Evolutionary conservation across 2,329 filamentous ascomycete species (phyloP).

Genomic region (Diaporthe batatas): DNA sequence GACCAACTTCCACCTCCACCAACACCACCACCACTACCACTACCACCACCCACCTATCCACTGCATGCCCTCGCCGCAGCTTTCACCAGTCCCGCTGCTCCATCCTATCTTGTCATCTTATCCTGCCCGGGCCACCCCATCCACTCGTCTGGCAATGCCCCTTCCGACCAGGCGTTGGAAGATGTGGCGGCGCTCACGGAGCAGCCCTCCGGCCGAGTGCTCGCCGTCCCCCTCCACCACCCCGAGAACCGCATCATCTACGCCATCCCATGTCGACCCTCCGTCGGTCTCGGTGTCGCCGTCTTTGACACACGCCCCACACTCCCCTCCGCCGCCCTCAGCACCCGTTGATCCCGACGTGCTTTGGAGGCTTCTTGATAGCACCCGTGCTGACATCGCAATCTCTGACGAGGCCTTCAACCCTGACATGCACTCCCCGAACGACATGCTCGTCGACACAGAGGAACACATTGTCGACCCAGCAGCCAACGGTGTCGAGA

Average conservation of each 20-base stretch:
- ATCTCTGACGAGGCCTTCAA: constrained; percentile 62
- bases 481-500: constrained; percentile 61
- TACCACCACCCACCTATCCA: constrained; percentile 27
- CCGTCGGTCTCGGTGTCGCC: constrained; percentile 31
- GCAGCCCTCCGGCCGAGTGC: constrained; percentile 35
- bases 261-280: constrained; percentile 52
- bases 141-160: constrained; percentile 35
- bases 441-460: constrained; percentile 68
- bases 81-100: not conserved
- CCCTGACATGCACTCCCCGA: constrained; percentile 65
- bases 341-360: constrained; percentile 28
- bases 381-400: constrained; percentile 46
- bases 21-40: not conserved
- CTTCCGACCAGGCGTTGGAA: constrained; percentile 29
- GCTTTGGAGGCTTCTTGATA: constrained; percentile 34
- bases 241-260: constrained; percentile 34
- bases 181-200: constrained; percentile 39
- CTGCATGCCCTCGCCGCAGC: not conserved
- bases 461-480: constrained; percentile 65
- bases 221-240: constrained; percentile 32
- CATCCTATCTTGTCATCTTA: constrained; percentile 37
- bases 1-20: constrained; percentile 25
- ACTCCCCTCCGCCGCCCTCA: constrained; percentile 17
- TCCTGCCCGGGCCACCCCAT: constrained; percentile 20
- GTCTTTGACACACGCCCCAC: constrained; percentile 22